Evolutionary conservation across 805 yeast genomes (phyloP).

Genomic region (Priceomyces fermenticarens): DNA sequence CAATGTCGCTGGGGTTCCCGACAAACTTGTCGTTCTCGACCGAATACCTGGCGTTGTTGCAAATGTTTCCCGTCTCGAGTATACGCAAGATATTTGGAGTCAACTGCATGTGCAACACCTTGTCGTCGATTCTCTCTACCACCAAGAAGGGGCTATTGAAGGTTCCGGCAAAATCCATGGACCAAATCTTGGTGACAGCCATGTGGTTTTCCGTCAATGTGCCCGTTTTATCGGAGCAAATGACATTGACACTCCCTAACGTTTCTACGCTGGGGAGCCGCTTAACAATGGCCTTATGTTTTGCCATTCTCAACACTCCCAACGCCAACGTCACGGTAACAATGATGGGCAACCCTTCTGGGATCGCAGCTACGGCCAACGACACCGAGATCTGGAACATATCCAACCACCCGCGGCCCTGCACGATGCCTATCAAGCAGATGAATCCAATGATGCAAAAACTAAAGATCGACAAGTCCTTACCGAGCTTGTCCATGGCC

Average conservation of each 20-base stretch:
- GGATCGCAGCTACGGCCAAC: conserved; percentile 97
- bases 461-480: conserved; percentile 80
- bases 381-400: conserved; percentile 98
- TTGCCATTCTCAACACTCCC: conserved; percentile 96
- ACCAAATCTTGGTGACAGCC: conserved; percentile 85
- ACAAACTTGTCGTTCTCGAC: conserved; percentile 65
- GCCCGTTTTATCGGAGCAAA: conserved; percentile 83
- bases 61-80: conserved; percentile 65
- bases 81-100: conserved; percentile 54
- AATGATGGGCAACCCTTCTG: conserved; percentile 97
- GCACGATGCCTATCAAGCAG: conserved; percentile 82
- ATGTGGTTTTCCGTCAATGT: conserved; percentile 87
- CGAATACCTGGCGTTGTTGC: conserved; percentile 73
- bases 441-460: conserved; percentile 89
- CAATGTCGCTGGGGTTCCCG: conserved; percentile 96
- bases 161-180: conserved; percentile 53
- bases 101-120: conserved; percentile 40
- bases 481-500: conserved; percentile 94
- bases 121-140: conserved; percentile 47
- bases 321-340: conserved; percentile 96
- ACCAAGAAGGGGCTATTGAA: conserved; percentile 39
- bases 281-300: conserved; percentile 88
- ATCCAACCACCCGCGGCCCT: conserved; percentile 94
- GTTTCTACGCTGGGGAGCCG: conserved; percentile 95
- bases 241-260: conserved; percentile 89